Evolutionary conservation across 2,329 filamentous ascomycete genomes (phyloP), one percentile per base, ranked within the genome.

Genomic region (Teratosphaeria epicoccoides): DNA sequence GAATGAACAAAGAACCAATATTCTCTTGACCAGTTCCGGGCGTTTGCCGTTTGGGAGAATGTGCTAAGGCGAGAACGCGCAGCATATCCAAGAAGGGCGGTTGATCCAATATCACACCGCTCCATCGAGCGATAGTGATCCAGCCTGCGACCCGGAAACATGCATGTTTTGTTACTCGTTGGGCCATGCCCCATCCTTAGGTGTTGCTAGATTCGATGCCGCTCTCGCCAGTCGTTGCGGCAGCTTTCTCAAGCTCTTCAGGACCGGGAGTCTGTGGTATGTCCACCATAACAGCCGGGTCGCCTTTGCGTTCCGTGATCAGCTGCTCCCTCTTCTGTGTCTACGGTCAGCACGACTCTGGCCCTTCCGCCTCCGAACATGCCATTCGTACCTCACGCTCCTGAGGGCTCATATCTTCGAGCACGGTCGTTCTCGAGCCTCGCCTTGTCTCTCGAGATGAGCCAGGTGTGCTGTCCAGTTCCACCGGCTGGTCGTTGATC

Each of bases 271-370:
- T 68, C 37, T 65, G 57, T 1, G 73, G 72, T 11, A 75, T 61
- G 58, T 75, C 70, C 4, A 73, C 71, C 43, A 76, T 63, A 1
- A 76, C 72, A 22, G 71, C 68, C 0, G 72, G 70, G 52, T 75
- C 71, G 43, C 64, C 64, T 23, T 68, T 66, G 3, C 71, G 62
- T 9, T 62, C 60, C 0, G 65, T 59, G 1, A 72, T 63, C 12
- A 73, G 63, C 4, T 65, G 61, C 2, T 65, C 66, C 26, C 71
- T 62, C 55, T 68, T 69, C 70, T 73, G 50, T 37, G 2, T 2
- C 25, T 4, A 14, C 17, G 14, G 33, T 47, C 50, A 55, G 24
- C n/a, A 46, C 10, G 44, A 28, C 9, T n/a, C n/a, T 14, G 17
- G 33, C 11, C 11, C 14, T 1, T 11, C 17, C 12, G 40, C 24